Evolutionary conservation across 495 filamentous ascomycete species (phyloP).

Genomic region (Trichoderma asperelloides): DNA sequence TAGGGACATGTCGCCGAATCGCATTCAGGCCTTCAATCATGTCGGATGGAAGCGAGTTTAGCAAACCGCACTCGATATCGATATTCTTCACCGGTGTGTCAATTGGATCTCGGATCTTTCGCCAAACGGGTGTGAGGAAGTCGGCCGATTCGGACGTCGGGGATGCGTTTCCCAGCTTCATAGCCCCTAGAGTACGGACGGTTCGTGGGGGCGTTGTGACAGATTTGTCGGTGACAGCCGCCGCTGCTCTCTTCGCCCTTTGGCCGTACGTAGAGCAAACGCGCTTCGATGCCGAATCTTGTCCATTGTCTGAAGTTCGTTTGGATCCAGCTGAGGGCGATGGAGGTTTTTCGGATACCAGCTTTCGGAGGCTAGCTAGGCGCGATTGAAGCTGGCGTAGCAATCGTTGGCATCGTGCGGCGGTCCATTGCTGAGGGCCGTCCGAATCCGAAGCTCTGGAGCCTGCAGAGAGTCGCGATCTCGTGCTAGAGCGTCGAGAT

Average conservation of each 20-base stretch:
- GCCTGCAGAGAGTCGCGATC: neutral
- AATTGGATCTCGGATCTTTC: neutral
- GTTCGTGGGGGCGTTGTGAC: neutral
- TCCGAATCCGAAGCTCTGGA: neutral
- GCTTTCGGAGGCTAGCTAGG: slow-evolving; percentile 40
- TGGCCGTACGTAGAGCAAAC: neutral
- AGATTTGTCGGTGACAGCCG: neutral
- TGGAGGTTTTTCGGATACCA: neutral
- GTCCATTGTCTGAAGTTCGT: neutral
- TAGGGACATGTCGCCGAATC: slow-evolving; percentile 12
- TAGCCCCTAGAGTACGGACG: neutral
- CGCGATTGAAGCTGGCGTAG: slow-evolving; percentile 46
- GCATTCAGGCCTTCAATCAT: slow-evolving; percentile 15
- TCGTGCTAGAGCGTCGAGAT: neutral
- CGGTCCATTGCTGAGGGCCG: slow-evolving; percentile 40
- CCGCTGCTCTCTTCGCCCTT: neutral
- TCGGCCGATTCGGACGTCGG: neutral
- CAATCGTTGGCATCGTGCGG: slow-evolving; percentile 46
- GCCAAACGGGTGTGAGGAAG: neutral
- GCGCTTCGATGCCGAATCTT: neutral
- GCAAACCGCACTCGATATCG: neutral
- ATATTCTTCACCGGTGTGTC: neutral
- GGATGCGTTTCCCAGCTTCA: neutral
- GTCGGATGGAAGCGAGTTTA: neutral
- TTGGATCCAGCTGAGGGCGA: neutral